These are phyloP conservation scores for Mayamaea pseudoterrestris DNA, from an alignment of 108 stramenopile species.

Conservation along the genomic window DNA sequence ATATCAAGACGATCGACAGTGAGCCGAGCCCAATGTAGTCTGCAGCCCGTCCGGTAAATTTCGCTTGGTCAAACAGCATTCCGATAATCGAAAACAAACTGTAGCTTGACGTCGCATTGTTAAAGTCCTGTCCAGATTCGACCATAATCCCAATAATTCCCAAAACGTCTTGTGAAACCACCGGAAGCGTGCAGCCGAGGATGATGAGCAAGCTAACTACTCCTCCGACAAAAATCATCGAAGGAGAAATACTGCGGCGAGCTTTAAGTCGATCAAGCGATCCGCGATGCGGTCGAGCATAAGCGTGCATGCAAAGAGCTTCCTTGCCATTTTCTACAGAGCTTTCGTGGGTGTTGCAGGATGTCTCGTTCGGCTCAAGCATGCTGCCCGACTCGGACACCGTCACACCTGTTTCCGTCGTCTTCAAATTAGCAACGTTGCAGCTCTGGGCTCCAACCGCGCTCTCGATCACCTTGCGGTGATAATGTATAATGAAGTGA, in stretches of 20 bases:
- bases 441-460: conserved; percentile 21
- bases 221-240: conserved; percentile 29
- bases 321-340: conserved; percentile 1
- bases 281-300: conserved; percentile 26
- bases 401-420: not conserved
- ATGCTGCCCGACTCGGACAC: not conserved
- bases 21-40: conserved; percentile 53
- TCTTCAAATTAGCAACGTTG: conserved; percentile 7
- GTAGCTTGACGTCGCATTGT: conserved; percentile 38
- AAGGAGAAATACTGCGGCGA: no score
- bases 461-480: no score
- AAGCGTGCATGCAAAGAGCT: conserved; percentile 13
- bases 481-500: conserved; percentile 74
- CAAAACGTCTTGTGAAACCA: conserved; percentile 49
- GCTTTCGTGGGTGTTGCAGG: not conserved
- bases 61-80: conserved; percentile 63
- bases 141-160: conserved; percentile 64
- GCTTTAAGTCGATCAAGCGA: conserved; percentile 20
- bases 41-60: conserved; percentile 27
- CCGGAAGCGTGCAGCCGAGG: conserved; percentile 38
- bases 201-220: conserved; percentile 31
- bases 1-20: conserved; percentile 40
- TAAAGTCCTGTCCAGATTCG: conserved; percentile 55
- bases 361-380: no score
- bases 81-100: conserved; percentile 39